These are phyloP conservation scores for Gaultheria prostrata DNA, from an alignment of 148 eudicot genomes.

Conservation along the genomic window DNA sequence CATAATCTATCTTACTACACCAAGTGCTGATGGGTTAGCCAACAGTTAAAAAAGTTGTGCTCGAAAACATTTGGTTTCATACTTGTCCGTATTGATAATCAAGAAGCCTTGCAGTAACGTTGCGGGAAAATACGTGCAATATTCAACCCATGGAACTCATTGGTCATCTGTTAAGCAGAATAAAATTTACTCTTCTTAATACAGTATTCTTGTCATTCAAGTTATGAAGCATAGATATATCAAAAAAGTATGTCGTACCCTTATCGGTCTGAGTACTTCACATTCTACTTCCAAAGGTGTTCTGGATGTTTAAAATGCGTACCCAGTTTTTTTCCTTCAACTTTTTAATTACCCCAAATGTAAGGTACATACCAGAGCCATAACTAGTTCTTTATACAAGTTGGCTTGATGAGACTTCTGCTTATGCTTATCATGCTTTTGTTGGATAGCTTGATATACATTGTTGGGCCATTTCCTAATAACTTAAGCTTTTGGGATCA, in stretches of 20 bases:
- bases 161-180: neutral
- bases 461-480: too few species aligned
- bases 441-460: too few species aligned
- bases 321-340: neutral
- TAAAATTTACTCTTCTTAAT: neutral
- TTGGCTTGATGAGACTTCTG: neutral
- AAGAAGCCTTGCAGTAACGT: slow-evolving; percentile 1
- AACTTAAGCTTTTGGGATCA: too few species aligned
- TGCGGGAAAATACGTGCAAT: neutral
- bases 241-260: neutral
- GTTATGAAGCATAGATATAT: neutral
- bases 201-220: neutral
- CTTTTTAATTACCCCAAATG: neutral
- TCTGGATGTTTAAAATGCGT: neutral
- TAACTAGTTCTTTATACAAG: neutral
- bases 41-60: neutral
- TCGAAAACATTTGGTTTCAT: neutral
- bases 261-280: neutral
- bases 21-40: neutral
- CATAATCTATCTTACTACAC: neutral
- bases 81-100: too few species aligned
- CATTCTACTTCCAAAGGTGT: neutral
- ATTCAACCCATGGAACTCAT: neutral
- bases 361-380: neutral
- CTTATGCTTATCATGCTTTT: neutral